Evolutionary conservation across 2,329 filamentous ascomycete genomes (phyloP).

Genomic region (Ceratocystis diversiconidia): DNA sequence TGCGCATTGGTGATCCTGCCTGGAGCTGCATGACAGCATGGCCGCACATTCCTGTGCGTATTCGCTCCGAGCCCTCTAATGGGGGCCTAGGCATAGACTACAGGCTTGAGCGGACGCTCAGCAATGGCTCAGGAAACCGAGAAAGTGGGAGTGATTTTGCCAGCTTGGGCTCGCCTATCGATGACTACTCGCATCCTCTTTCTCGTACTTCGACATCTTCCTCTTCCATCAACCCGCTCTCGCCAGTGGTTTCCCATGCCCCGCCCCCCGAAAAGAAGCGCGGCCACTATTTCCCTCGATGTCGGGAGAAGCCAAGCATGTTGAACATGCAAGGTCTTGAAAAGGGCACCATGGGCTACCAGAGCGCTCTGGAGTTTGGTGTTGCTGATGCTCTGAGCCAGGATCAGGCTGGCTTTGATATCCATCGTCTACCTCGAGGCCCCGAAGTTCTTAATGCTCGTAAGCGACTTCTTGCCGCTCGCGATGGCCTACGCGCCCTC

Average conservation of each 20-base stretch:
- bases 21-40: constrained; percentile 50
- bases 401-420: constrained; percentile 46
- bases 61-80: neutral
- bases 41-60: constrained; percentile 39
- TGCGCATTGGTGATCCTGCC: constrained; percentile 47
- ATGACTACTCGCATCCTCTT: constrained; percentile 13
- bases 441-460: constrained; percentile 43
- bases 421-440: constrained; percentile 37
- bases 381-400: constrained; percentile 51
- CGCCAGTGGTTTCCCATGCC: constrained; percentile 10
- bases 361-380: constrained; percentile 51
- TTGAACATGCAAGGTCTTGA: constrained; percentile 58
- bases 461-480: constrained; percentile 39
- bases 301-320: constrained; percentile 54
- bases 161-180: constrained; percentile 9
- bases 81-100: neutral
- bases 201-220: constrained; percentile 14
- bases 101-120: constrained; percentile 4
- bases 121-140: constrained; percentile 24
- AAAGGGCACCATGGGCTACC: constrained; percentile 55
- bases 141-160: constrained; percentile 11
- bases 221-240: constrained; percentile 29
- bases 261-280: constrained; percentile 31
- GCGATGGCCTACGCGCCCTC: constrained; percentile 40
- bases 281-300: constrained; percentile 45